Evolutionary conservation across 2,329 filamentous ascomycete species (phyloP), one percentile per base, ranked within the genome.

Genomic region (Fusarium albosuccineum): DNA sequence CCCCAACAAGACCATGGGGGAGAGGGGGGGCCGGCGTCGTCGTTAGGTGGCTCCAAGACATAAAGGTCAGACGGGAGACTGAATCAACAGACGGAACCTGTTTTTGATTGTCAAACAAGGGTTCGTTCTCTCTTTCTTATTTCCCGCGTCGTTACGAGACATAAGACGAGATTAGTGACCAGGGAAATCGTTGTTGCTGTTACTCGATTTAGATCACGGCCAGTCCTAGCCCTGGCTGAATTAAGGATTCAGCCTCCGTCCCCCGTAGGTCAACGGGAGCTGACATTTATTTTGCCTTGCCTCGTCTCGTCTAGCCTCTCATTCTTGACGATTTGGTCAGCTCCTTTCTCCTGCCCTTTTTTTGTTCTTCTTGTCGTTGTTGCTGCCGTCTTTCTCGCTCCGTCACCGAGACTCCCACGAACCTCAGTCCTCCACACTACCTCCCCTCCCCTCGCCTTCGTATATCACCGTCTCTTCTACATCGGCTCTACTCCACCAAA

Each of bases 121-220:
- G 29, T 16, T 40, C 50, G 44, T 48, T 46, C 46, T 52, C 33
- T 41, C 39, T 33, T 60, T 50, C 52, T 45, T 44, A 27, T 42
- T 33, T 46, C 44, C 39, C 37, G 11, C 41, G 13, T 30, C 14
- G 17, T 27, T 52, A 41, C 57, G 26, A 50, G 58, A 62, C 42
- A 52, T 39, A 53, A 64, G 55, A 65, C 64, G 64, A 67, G 50
- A 67, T 67, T 67, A 56, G 51, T 44, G 48, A 44, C 16, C 48
- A 56, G 57, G 57, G 36, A 62, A 61, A 41, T 34, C 56, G 37
- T 54, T 53, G 40, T 48, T 41, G 41, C 36, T 57, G 53, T 55
- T 66, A 44, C 50, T 60, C 57, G 26, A 63, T 64, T 67, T 67
- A 67, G 49, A 67, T 64, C 64, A 56, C 55, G 59, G 53, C 13